These are phyloP conservation scores for Arthrobotrys iridis DNA, from an alignment of 2,329 filamentous ascomycete genomes.

Conservation along the genomic window DNA sequence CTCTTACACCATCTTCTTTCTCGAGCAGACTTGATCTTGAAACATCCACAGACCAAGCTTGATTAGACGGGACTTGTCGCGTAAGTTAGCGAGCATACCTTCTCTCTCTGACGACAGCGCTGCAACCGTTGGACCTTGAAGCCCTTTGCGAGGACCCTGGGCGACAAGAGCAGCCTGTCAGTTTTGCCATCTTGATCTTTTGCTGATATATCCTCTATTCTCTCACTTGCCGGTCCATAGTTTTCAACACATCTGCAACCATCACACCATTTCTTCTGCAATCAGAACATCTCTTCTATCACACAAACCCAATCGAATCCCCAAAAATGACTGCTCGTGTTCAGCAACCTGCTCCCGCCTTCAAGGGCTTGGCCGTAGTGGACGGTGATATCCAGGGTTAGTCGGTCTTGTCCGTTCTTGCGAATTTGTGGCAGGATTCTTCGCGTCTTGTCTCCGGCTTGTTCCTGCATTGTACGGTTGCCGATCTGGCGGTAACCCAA, in stretches of 20 bases:
- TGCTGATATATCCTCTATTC: constrained; percentile 12
- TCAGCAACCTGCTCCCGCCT: constrained; percentile 65
- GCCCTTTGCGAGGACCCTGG: background rate
- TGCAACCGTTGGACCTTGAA: background rate
- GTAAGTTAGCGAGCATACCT: constrained; percentile 23
- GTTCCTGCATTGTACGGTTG: constrained; percentile 52
- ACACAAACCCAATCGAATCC: constrained; percentile 8
- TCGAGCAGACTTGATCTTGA: background rate
- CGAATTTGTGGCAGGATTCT: constrained; percentile 1
- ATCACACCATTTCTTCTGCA: constrained; percentile 55
- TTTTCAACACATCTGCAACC: constrained; percentile 31
- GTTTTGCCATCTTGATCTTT: background rate
- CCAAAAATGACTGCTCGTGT: constrained; percentile 60
- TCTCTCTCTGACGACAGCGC: constrained; percentile 37
- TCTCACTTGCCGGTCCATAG: constrained; percentile 10
- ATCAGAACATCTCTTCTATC: constrained; percentile 8
- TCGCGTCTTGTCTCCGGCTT: constrained; percentile 7
- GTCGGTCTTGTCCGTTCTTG: constrained; percentile 34
- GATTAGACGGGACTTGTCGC: constrained; percentile 2
- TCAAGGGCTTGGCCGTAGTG: constrained; percentile 66
- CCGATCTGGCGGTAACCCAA: constrained; percentile 25
- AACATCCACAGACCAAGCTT: constrained; percentile 7
- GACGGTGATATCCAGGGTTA: constrained; percentile 66
- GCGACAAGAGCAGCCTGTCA: background rate
- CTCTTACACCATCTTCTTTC: constrained; percentile 7